These are phyloP conservation scores for Aspergillus hortae DNA, from an alignment of 2,329 filamentous ascomycete genomes.

Conservation along the genomic window DNA sequence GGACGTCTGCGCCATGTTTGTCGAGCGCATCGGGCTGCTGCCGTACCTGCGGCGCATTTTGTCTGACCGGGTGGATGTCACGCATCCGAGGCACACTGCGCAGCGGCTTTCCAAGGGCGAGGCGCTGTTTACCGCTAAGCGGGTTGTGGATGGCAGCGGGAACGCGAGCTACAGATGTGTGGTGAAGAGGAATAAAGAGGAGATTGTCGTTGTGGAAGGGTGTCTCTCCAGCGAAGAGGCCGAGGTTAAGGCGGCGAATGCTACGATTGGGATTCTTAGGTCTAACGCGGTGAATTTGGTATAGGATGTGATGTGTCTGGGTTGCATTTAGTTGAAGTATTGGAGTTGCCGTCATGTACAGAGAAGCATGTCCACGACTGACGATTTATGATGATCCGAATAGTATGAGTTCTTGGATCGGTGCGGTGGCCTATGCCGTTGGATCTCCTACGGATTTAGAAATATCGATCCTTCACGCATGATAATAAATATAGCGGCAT, in stretches of 20 bases:
- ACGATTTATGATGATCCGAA: not conserved
- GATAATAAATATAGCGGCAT: not conserved
- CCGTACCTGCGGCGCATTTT: constrained; percentile 61
- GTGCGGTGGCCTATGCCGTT: no score
- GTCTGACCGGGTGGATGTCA: constrained; percentile 51
- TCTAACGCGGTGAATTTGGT: not conserved
- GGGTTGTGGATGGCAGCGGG: constrained; percentile 10
- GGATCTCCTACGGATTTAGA: no score
- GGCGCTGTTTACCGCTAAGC: constrained; percentile 15
- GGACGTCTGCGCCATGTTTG: constrained; percentile 56
- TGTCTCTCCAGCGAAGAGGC: constrained; percentile 28
- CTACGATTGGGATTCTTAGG: constrained; percentile 14
- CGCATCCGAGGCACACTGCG: constrained; percentile 65
- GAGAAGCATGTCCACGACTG: not conserved
- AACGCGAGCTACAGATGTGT: constrained; percentile 20
- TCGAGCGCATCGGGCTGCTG: constrained; percentile 64
- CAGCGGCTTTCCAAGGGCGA: constrained; percentile 50
- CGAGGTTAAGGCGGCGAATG: constrained; percentile 23
- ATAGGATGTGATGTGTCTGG: not conserved
- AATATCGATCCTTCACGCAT: no score
- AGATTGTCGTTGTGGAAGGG: constrained; percentile 19
- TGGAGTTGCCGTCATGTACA: not conserved
- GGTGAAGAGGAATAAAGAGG: constrained; percentile 12
- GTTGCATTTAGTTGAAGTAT: not conserved
- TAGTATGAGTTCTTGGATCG: not conserved